Evolutionary conservation across 1,284 basidiomycete species (phyloP).

Genomic region (Pseudozyma pruni): DNA sequence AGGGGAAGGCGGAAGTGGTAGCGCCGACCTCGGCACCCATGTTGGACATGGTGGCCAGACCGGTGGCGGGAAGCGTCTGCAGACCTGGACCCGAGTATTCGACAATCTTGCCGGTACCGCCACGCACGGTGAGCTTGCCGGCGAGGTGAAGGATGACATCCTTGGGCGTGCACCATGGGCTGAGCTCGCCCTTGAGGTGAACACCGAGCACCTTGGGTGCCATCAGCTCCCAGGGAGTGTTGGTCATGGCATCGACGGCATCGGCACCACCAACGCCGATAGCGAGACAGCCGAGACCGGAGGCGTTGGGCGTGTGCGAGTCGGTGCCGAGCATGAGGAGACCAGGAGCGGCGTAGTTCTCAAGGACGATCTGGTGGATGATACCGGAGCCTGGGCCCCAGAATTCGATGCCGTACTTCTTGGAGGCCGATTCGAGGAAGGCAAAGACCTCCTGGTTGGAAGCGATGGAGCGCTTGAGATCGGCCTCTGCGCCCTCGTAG

Average conservation of each 20-base stretch:
- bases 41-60: slow-evolving; percentile 92
- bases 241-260: slow-evolving; percentile 97
- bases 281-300: slow-evolving; percentile 95
- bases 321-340: slow-evolving; percentile 77
- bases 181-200: slow-evolving; percentile 86
- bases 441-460: slow-evolving; percentile 97
- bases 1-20: slow-evolving; percentile 97
- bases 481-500: slow-evolving; percentile 80
- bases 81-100: slow-evolving; percentile 99
- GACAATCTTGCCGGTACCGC: slow-evolving; percentile 93
- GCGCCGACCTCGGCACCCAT: slow-evolving; percentile 99
- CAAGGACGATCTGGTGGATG: slow-evolving; percentile 98
- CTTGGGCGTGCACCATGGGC: slow-evolving; percentile 94
- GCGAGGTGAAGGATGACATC: slow-evolving; percentile 95
- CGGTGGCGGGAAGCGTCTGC: slow-evolving; percentile 89
- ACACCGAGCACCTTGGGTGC: slow-evolving; percentile 85
- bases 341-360: slow-evolving; percentile 86
- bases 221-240: slow-evolving; percentile 97
- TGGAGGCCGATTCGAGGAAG: slow-evolving; percentile 92
- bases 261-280: slow-evolving; percentile 99
- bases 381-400: slow-evolving; percentile 88
- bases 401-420: slow-evolving; percentile 86
- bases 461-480: slow-evolving; percentile 84
- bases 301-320: slow-evolving; percentile 98
- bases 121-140: slow-evolving; percentile 93